These are phyloP conservation scores for Nannochloropsis gaditana DNA, from an alignment of 108 stramenopile species.

Conservation along the genomic window DNA sequence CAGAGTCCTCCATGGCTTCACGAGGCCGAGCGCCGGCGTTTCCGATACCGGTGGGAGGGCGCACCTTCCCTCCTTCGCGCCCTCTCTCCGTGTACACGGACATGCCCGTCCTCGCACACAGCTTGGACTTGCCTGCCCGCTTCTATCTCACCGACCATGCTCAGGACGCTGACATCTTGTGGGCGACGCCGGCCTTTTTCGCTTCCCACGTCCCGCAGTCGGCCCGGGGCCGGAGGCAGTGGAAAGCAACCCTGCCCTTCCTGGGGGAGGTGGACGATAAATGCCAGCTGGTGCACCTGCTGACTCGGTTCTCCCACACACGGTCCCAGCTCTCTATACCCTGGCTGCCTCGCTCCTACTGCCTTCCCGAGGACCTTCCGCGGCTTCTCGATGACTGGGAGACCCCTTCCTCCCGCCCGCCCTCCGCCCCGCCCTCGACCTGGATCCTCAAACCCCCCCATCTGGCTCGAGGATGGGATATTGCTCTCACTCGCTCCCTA, in stretches of 20 bases:
- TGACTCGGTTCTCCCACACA: not conserved
- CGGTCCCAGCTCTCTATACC: not conserved
- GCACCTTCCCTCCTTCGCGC: not conserved
- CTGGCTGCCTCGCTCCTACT: not conserved
- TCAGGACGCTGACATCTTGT: not conserved
- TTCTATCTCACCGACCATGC: not conserved
- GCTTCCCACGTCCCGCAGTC: not conserved
- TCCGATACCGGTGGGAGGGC: not conserved
- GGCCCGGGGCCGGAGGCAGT: not conserved
- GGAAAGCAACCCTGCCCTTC: not conserved
- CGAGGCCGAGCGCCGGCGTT: not conserved
- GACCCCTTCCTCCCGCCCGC: not conserved
- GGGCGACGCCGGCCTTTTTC: not conserved
- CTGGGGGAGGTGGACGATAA: not conserved
- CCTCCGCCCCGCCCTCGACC: not conserved
- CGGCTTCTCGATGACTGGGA: not conserved
- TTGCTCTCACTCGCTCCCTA: conserved; percentile 4
- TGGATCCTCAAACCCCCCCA: not conserved
- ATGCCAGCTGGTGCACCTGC: not conserved
- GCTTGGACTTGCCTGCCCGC: not conserved
- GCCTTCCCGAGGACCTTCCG: not conserved
- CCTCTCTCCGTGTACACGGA: not conserved
- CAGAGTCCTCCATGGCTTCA: not conserved
- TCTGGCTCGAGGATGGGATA: conserved; percentile 2
- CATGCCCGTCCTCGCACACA: not conserved